phyloP scores from a whole-genome alignment of 176 grass and related monocot species.

The Carex kokanica region DNA sequence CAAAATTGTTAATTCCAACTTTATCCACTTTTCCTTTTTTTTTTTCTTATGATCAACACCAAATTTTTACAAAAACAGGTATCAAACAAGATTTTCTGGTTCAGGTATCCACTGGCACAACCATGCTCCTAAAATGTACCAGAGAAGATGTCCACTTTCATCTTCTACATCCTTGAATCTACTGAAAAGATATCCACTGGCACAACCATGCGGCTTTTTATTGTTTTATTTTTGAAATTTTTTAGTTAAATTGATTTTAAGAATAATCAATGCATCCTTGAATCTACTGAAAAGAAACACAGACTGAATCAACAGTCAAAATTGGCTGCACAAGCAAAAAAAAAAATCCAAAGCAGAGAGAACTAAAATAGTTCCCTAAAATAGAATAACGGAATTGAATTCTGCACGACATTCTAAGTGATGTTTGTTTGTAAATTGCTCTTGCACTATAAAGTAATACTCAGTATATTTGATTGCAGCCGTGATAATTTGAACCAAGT shows the following conservation, averaged over 20 bases:
- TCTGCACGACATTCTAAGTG: neutral
- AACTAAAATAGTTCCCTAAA: slow-evolving; percentile 2
- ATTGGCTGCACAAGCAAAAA: neutral
- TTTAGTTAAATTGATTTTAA: neutral
- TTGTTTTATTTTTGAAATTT: neutral
- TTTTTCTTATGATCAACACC: neutral
- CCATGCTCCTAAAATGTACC: neutral
- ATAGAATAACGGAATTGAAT: neutral
- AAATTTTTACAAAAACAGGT: neutral
- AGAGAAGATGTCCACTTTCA: neutral
- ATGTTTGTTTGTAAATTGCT: neutral
- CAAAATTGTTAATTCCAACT: neutral
- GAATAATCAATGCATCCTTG: neutral
- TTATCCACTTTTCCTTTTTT: neutral
- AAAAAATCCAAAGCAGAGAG: neutral
- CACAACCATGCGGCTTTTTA: too few relatives aligned
- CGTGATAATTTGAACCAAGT: neutral
- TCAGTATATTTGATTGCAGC: neutral
- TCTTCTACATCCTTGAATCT: neutral
- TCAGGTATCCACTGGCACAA: neutral
- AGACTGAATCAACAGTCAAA: neutral
- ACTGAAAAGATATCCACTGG: too few relatives aligned
- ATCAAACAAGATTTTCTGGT: neutral
- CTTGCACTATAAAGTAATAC: neutral
- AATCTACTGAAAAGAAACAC: neutral